Conservation (phyloP, 2,329 filamentous ascomycete species). For the Alternaria sp. region DNA sequence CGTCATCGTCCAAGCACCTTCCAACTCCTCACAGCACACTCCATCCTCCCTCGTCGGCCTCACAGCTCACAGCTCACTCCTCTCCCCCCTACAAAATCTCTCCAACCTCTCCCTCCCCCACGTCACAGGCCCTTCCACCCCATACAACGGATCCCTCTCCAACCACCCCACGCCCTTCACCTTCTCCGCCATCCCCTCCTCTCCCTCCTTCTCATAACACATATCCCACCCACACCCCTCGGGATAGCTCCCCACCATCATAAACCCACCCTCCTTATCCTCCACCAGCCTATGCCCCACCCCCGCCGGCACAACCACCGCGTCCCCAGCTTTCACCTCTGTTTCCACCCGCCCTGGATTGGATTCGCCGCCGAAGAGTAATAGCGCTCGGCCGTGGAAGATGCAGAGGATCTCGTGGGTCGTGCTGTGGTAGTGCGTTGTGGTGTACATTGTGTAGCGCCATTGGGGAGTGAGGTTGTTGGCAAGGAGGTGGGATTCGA, state of each 20-base stretch:
- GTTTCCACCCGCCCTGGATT: constrained; percentile 65
- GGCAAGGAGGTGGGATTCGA: constrained; percentile 63
- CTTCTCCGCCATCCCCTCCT: constrained; percentile 58
- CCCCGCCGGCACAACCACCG: constrained; percentile 69
- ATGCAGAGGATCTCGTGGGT: constrained; percentile 71
- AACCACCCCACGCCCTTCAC: constrained; percentile 65
- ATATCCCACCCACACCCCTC: constrained; percentile 68
- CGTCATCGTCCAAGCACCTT: background rate
- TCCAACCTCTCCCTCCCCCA: constrained; percentile 31
- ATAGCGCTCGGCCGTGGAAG: constrained; percentile 61
- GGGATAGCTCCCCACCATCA: constrained; percentile 73
- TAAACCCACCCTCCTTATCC: constrained; percentile 62
- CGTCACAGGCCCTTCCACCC: constrained; percentile 31
- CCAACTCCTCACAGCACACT: background rate
- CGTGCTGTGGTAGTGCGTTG: constrained; percentile 71
- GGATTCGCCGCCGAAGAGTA: constrained; percentile 71
- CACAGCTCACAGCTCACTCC: constrained; percentile 5
- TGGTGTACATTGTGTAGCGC: constrained; percentile 72
- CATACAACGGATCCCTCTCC: constrained; percentile 61
- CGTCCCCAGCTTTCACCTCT: constrained; percentile 64
- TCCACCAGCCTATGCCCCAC: constrained; percentile 68
- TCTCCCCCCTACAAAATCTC: background rate
- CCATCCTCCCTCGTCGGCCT: background rate
- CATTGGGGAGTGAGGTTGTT: constrained; percentile 66
- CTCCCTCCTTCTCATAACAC: constrained; percentile 67